Percentiles rank a stretch among this genome's conserved stretches.
Conservation (phyloP, 2,329 filamentous ascomycete genomes). For the Penicillium sp. region DNA sequence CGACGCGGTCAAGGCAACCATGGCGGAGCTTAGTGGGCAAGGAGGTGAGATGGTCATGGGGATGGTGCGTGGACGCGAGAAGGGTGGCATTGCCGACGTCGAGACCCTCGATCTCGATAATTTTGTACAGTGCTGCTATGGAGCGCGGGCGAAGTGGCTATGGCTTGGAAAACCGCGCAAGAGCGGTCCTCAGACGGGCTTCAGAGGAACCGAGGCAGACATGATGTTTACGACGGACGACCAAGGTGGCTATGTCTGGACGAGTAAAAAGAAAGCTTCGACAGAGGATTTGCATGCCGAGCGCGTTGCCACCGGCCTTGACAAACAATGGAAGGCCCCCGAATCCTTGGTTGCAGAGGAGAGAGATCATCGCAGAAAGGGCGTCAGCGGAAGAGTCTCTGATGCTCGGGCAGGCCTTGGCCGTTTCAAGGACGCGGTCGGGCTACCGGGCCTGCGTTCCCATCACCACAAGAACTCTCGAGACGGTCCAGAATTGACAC, state of each 20-base stretch:
- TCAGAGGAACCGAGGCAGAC: conserved; percentile 34
- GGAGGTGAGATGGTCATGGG: conserved; percentile 91
- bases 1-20: conserved; percentile 89
- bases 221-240: conserved; percentile 46
- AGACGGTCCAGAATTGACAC: conserved; percentile 31
- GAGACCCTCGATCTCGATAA: conserved; percentile 86
- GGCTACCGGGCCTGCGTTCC: conserved; percentile 42
- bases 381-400: conserved; percentile 70
- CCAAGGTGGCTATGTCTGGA: conserved; percentile 46
- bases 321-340: conserved; percentile 29
- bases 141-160: conserved; percentile 84
- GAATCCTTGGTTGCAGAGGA: conserved; percentile 34
- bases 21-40: conserved; percentile 89
- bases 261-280: conserved; percentile 37
- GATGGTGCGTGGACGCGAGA: conserved; percentile 83
- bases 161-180: conserved; percentile 89
- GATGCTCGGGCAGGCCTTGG: conserved; percentile 79
- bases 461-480: conserved; percentile 39
- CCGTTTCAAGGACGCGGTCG: conserved; percentile 80
- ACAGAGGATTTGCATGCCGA: conserved; percentile 38
- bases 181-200: conserved; percentile 34
- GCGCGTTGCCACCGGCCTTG: conserved; percentile 28
- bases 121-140: conserved; percentile 72
- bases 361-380: conserved; percentile 57
- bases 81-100: conserved; percentile 83